phyloP scores from a whole-genome alignment of 306 rosid species.

The Pterocarpus santalinus region DNA sequence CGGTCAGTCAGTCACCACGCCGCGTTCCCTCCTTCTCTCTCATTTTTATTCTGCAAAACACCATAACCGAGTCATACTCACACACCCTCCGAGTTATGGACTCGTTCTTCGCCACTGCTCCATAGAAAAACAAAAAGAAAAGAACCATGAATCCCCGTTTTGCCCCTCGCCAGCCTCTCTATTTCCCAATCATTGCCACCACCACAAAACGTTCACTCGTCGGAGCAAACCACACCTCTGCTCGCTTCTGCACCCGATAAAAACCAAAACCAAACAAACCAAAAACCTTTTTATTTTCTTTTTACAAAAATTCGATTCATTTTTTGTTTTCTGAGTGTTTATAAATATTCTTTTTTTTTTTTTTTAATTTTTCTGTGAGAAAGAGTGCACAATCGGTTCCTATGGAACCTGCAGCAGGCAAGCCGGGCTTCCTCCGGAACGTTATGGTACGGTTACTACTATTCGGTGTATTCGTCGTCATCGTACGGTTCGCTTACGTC shows the following conservation, averaged over 20 bases:
- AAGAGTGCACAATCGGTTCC: conserved; percentile 24
- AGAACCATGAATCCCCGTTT: conserved; percentile 62
- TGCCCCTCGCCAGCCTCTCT: conserved; percentile 52
- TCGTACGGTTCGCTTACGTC: conserved; percentile 75
- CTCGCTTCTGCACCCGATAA: conserved; percentile 89
- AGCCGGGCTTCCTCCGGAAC: conserved; percentile 66
- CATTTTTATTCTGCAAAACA: neutral
- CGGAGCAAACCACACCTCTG: conserved; percentile 93
- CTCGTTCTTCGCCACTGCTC: conserved; percentile 40
- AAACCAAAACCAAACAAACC: neutral
- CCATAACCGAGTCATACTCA: conserved; percentile 6
- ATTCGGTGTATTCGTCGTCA: conserved; percentile 67
- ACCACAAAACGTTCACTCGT: conserved; percentile 49
- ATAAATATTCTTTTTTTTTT: neutral
- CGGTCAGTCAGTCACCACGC: conserved; percentile 37
- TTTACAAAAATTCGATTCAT: conserved; percentile 18
- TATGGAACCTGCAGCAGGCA: conserved; percentile 69
- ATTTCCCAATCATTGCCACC: conserved; percentile 44
- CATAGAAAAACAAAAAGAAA: conserved; percentile 10
- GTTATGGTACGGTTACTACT: conserved; percentile 66
- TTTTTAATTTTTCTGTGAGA: neutral
- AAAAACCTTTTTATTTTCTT: neutral
- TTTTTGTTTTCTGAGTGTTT: conserved; percentile 29
- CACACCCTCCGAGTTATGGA: conserved; percentile 30
- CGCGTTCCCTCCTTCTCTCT: conserved; percentile 32